Evolutionary conservation across 2,329 filamentous ascomycete species (phyloP), one percentile per base, ranked within the genome.

Genomic region (Cladosporium sp.): DNA sequence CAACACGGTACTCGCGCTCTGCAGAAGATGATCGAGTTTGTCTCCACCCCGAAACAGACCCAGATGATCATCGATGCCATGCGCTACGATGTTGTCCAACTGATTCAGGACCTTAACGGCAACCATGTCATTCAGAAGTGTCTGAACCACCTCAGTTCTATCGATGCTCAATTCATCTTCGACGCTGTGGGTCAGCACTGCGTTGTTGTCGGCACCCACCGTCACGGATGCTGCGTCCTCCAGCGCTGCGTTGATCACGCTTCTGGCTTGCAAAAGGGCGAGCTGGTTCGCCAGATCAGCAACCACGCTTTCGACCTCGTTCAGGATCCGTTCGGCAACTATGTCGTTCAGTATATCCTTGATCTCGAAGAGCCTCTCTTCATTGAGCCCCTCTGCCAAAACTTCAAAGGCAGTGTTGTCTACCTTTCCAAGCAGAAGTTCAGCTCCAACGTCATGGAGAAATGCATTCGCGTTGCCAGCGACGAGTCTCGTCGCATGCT

Each of bases 71-170:
- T 96, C 70, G 84, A 90, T 63, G 92, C 95, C 16, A 85, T 99
- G 59, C 86, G 89, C 69, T 85, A 88, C 76, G 88, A 91, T 67
- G 95, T 99, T 58, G 95, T 99, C 23, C 90, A 95, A 72, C 86
- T 99, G 63, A 97, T 99, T 68, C 93, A 99, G 77, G 95, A 99
- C 73, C 84, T 99, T 62, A 99, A 99, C 75, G 95, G 95, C 77
- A 99, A 99, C 74, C 95, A 99, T 74, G 95, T 99, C 74, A 97
- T 99, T 70, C 95, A 99, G 81, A 99, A 99, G 81, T 99, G 95
- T 75, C 86, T 99, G 63, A 99, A 98, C 81, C 96, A 96, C 78
- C 89, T 99, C 46, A 90, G 88, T 69, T 84, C 92, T 1, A 81
- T 86, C 58, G 91, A 98, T 77, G 92, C 93, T 14, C 90, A 96